These are phyloP conservation scores for Boletus bicolor DNA, from an alignment of 768 basidiomycete species.

Conservation along the genomic window DNA sequence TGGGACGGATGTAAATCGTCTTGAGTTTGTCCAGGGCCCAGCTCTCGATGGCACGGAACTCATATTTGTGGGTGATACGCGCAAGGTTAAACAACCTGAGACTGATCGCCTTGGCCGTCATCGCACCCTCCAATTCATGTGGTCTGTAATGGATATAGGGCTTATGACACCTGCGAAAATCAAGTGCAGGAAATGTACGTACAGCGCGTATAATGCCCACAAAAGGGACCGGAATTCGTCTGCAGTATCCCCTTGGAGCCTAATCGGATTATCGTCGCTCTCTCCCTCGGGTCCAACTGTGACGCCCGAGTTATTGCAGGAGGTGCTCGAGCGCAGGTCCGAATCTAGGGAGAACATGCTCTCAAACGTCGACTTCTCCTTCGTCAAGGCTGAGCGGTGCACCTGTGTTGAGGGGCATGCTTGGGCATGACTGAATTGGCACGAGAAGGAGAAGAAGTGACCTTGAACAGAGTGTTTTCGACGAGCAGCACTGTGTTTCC, in stretches of 20 bases:
- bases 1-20: constrained; percentile 33
- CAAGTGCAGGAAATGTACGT: constrained; percentile 24
- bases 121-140: constrained; percentile 44
- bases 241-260: constrained; percentile 44
- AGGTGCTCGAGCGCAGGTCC: constrained; percentile 29
- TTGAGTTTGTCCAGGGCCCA: constrained; percentile 46
- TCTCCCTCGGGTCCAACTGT: constrained; percentile 41
- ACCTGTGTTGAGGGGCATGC: constrained; percentile 27
- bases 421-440: constrained; percentile 21
- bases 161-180: constrained; percentile 1
- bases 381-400: constrained; percentile 40
- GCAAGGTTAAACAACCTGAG: constrained; percentile 46
- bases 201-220: constrained; percentile 53
- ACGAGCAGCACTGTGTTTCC: constrained; percentile 44
- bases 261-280: constrained; percentile 49
- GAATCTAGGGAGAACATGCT: constrained; percentile 45
- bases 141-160: constrained; percentile 31
- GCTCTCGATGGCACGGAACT: constrained; percentile 41
- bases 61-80: constrained; percentile 48
- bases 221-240: constrained; percentile 52
- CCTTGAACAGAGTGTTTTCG: constrained; percentile 48
- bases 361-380: constrained; percentile 46
- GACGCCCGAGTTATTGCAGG: constrained; percentile 22
- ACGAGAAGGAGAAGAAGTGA: constrained; percentile 20
- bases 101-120: constrained; percentile 41